Percentiles rank a stretch among this genome's conserved stretches.
phyloP scores from a whole-genome alignment of 2,329 filamentous ascomycete genomes.

The Talaromyces sp. region DNA sequence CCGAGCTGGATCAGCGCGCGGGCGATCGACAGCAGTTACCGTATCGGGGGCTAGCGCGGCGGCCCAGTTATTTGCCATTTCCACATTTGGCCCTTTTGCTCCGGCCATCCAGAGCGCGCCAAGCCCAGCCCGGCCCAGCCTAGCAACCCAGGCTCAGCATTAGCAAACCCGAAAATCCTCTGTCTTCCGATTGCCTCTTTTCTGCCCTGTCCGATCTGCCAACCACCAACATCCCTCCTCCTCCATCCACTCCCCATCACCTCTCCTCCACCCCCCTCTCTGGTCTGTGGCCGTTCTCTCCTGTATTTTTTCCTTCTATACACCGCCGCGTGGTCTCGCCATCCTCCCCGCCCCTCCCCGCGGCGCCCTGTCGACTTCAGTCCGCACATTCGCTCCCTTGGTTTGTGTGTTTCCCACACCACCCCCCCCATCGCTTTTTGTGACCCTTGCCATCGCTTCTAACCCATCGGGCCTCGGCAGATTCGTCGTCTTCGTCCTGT shows the following conservation, averaged over 20 bases:
- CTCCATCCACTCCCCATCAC: neutral
- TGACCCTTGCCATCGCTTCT: neutral
- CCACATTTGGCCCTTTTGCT: neutral
- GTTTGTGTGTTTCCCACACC: neutral
- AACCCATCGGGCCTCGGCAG: neutral
- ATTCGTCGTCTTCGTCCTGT: neutral
- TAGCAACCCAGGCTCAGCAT: neutral
- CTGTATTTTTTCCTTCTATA: neutral
- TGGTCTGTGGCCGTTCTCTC: slow-evolving; percentile 7
- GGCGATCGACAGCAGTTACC: slow-evolving; percentile 9
- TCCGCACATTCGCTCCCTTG: neutral
- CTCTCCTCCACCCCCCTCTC: slow-evolving; percentile 11
- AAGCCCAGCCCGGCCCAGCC: neutral
- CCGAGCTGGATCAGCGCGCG: neutral
- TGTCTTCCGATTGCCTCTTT: neutral
- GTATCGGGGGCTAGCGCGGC: neutral
- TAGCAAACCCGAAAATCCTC: neutral
- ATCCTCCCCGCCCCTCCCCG: slow-evolving; percentile 10
- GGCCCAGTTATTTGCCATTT: neutral
- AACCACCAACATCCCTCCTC: neutral
- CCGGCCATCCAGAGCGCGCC: neutral
- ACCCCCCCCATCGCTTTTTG: neutral
- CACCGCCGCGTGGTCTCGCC: neutral
- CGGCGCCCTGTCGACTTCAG: neutral
- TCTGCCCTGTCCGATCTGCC: neutral